Conservation (phyloP, 163 green algal genomes). For the Chlamydomonas reinhardtii region DNA sequence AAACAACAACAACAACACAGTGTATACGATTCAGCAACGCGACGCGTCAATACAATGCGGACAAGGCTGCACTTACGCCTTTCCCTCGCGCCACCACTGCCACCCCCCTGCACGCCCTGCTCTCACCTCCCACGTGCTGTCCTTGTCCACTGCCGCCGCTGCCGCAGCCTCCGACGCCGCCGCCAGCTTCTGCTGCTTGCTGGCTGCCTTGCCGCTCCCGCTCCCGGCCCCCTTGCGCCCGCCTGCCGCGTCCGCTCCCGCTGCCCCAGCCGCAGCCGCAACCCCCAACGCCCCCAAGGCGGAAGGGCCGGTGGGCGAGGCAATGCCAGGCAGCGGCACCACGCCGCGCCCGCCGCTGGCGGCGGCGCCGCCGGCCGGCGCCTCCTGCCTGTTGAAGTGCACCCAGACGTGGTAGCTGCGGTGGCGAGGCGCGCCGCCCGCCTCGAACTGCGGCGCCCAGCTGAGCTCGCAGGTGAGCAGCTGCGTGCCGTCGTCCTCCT, state of each 20-base stretch:
- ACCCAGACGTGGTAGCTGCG: conserved; percentile 44
- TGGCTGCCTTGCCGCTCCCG: background rate
- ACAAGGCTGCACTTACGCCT: too few relatives aligned
- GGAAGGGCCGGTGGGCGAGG: background rate
- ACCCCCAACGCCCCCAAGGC: background rate
- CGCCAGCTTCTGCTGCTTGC: background rate
- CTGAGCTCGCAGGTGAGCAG: conserved; percentile 46
- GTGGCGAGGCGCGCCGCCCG: conserved; percentile 4
- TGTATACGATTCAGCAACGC: too few relatives aligned
- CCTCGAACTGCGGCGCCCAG: conserved; percentile 47
- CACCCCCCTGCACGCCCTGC: background rate
- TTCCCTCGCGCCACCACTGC: too few relatives aligned
- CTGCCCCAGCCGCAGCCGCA: conserved; percentile 4
- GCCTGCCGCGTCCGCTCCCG: background rate
- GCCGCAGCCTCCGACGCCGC: too few relatives aligned
- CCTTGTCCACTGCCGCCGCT: too few relatives aligned
- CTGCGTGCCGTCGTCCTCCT: background rate
- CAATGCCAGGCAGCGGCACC: background rate
- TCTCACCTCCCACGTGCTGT: background rate
- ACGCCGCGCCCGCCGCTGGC: background rate
- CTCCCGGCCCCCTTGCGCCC: background rate
- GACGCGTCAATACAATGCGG: too few relatives aligned
- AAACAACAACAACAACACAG: too few relatives aligned
- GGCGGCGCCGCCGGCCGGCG: background rate
- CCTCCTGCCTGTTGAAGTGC: conserved; percentile 6